Evolutionary conservation across 2,329 filamentous ascomycete species (phyloP), one percentile per base, ranked within the genome.

Genomic region (Clarireedia hainanense): DNA sequence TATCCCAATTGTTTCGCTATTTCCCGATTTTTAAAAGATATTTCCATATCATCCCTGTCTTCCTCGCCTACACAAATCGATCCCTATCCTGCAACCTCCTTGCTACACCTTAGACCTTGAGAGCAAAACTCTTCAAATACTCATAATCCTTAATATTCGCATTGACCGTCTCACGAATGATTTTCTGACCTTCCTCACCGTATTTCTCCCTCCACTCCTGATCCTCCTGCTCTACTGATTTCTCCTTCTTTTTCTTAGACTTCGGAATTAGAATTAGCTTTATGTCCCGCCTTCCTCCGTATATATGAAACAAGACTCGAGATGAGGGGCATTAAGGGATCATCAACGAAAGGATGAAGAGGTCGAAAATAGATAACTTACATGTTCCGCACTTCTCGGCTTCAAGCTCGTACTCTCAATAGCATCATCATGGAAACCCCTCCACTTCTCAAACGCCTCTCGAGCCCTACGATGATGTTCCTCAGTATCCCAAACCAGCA

Each of bases 381-480:
- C 81, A 70, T 81, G 77, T 26, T 83, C 80, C 61, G 85, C 78
- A 47, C 77, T 76, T 67, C 89, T 78, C 2, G 88, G 82, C 69
- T 85, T 86, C 66, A 99, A 75, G 59, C 84, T 84, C 39, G 79
- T 86, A 68, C 89, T 95, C 63, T 88, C 78, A 64, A 97, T 89
- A 14, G 91, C 94, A 75, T 97, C 94, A 64, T 97, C 88, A 71
- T 97, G 94, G 75, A 95, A 97, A 10, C 94, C 94, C 63, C 85
- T 88, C 94, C 94, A 97, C 76, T 99, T 97, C 74, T 91, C 90
- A 73, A 97, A 97, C 17, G 84, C 85, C 60, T 83, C 78, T 62
- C 80, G 77, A 3, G 91, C 92, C 59, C 80, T 75, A 51, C 73
- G 64, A 63, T 90, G 84, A 64, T 86, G 85, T 61, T 88, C 85